Percentiles rank a stretch among this genome's conserved stretches.
Evolutionary conservation across 805 yeast species (phyloP).

Genomic region (Saccharomycopsis sp.): DNA sequence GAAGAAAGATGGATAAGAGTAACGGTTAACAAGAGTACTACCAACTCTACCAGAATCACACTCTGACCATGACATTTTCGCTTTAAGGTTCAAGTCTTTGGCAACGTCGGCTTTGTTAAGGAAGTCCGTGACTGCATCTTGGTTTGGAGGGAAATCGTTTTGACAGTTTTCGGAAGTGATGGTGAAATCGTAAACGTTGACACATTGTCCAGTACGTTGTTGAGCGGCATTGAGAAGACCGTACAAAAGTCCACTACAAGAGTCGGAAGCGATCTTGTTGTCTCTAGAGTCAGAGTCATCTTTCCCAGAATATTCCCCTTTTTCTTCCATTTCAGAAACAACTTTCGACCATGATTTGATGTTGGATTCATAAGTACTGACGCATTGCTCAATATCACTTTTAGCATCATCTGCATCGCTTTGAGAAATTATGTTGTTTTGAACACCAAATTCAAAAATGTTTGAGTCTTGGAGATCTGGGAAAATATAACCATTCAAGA

Average conservation of each 20-base stretch:
- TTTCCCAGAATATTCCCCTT: conserved; percentile 13
- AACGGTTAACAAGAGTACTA: conserved; percentile 32
- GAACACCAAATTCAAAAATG: conserved; percentile 60
- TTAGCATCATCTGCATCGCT: conserved; percentile 36
- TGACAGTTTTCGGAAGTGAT: conserved; percentile 65
- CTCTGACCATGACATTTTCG: conserved; percentile 45
- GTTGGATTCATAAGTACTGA: not conserved
- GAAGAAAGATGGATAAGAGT: conserved; percentile 42
- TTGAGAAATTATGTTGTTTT: conserved; percentile 44
- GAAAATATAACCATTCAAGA: conserved; percentile 93
- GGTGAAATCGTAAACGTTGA: conserved; percentile 77
- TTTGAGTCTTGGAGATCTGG: conserved; percentile 57
- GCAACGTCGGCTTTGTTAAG: conserved; percentile 39
- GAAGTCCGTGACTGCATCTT: conserved; percentile 41
- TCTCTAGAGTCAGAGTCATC: conserved; percentile 2
- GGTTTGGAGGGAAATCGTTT: conserved; percentile 80
- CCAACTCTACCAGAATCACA: conserved; percentile 44
- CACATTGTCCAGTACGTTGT: conserved; percentile 34
- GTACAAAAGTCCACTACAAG: conserved; percentile 37
- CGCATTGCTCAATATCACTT: conserved; percentile 46
- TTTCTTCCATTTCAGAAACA: conserved; percentile 8
- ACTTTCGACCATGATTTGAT: conserved; percentile 1
- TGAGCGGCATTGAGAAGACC: conserved; percentile 22
- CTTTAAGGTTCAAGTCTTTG: conserved; percentile 40
- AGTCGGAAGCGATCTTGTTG: conserved; percentile 27